These are phyloP conservation scores for Kalmusia sp. DNA, from an alignment of 2,329 filamentous ascomycete species.

Conservation along the genomic window DNA sequence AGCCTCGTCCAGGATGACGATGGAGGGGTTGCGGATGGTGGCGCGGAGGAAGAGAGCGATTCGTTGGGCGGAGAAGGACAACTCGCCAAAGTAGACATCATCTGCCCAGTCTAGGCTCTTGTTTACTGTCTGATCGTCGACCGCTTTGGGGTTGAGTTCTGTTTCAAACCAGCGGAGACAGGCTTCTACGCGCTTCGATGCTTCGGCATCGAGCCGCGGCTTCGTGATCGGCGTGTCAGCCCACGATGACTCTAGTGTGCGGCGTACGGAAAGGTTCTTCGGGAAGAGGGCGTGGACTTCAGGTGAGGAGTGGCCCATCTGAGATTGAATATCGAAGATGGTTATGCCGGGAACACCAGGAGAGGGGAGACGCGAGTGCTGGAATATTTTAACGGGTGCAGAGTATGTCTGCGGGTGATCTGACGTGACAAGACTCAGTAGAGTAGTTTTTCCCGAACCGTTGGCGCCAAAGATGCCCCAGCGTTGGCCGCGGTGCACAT, in stretches of 20 bases:
- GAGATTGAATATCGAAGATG: slow-evolving; percentile 88
- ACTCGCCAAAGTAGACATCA: slow-evolving; percentile 71
- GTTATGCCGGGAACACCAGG: slow-evolving; percentile 77
- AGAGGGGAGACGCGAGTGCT: slow-evolving; percentile 78
- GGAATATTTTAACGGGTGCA: slow-evolving; percentile 85
- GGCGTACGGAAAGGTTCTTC: slow-evolving; percentile 73
- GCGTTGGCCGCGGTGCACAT: slow-evolving; percentile 79
- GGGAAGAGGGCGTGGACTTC: slow-evolving; percentile 96
- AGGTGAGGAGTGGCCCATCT: slow-evolving; percentile 91
- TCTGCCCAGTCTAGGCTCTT: slow-evolving; percentile 68
- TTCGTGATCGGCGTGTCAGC: slow-evolving; percentile 82
- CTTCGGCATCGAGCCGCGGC: slow-evolving; percentile 67
- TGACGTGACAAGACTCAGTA: slow-evolving; percentile 90
- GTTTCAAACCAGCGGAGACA: slow-evolving; percentile 77
- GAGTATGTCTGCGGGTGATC: slow-evolving; percentile 96
- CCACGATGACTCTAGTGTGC: slow-evolving; percentile 85
- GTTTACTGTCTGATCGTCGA: slow-evolving; percentile 12
- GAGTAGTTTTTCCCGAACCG: slow-evolving; percentile 93
- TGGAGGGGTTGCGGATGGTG: slow-evolving; percentile 53
- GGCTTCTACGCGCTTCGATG: slow-evolving; percentile 68
- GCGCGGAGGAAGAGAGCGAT: slow-evolving; percentile 78
- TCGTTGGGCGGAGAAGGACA: slow-evolving; percentile 83
- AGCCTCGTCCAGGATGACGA: slow-evolving; percentile 60
- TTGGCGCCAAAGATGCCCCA: slow-evolving; percentile 96
- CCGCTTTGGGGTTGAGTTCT: slow-evolving; percentile 70